phyloP scores from a whole-genome alignment of 2,329 filamentous ascomycete genomes.

The Cladobotryum protrusum region DNA sequence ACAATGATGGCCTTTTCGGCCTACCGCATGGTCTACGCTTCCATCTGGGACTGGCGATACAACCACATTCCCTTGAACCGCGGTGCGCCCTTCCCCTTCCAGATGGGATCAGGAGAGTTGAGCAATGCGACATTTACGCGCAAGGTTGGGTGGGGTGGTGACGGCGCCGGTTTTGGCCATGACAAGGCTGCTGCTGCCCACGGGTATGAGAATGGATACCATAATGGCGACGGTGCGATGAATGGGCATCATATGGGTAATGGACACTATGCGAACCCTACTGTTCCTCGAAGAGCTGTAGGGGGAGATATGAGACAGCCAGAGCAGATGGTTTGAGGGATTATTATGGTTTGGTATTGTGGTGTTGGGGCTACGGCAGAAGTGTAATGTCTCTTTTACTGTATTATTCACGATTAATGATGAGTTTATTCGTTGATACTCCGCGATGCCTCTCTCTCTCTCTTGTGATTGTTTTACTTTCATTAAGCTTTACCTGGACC shows the following conservation, averaged over 20 bases:
- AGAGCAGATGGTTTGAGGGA: conserved; percentile 14
- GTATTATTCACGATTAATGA: too few relatives aligned
- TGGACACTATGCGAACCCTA: conserved; percentile 4
- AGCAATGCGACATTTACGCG: conserved; percentile 52
- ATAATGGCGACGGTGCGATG: conserved; percentile 12
- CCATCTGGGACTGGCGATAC: conserved; percentile 61
- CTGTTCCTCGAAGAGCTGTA: conserved; percentile 14
- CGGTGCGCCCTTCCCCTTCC: conserved; percentile 48
- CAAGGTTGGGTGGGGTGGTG: conserved; percentile 52
- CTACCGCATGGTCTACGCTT: conserved; percentile 63
- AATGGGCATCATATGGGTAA: neutral
- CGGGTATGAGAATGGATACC: neutral
- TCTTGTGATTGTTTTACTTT: too few relatives aligned
- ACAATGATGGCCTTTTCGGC: conserved; percentile 57
- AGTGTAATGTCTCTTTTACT: too few relatives aligned
- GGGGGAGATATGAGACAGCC: conserved; percentile 8
- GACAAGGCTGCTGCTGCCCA: neutral
- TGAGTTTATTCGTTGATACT: too few relatives aligned
- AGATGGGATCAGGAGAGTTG: conserved; percentile 37
- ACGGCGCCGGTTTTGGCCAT: conserved; percentile 1
- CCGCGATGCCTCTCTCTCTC: too few relatives aligned
- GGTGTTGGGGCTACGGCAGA: too few relatives aligned
- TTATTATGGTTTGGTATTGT: neutral
- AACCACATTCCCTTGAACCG: conserved; percentile 61
- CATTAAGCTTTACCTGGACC: too few relatives aligned